Evolutionary conservation across 257 asterid species (phyloP).

Genomic region (Scutellaria minor): DNA sequence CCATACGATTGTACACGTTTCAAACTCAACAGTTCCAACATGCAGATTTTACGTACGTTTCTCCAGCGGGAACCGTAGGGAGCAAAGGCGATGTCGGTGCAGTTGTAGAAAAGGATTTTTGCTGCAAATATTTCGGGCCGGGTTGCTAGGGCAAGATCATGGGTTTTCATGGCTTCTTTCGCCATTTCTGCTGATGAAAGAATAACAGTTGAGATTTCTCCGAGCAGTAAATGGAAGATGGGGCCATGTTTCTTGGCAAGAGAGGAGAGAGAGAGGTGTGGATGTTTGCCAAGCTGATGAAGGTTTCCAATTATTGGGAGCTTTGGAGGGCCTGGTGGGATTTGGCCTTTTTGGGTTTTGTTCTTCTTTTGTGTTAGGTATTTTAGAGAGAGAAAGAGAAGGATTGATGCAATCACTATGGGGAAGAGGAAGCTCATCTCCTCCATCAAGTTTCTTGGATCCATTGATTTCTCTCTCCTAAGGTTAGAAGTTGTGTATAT

Average conservation of each 20-base stretch:
- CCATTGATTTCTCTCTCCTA: not conserved
- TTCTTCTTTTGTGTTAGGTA: conserved; percentile 23
- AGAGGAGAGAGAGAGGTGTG: conserved; percentile 53
- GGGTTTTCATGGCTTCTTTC: conserved; percentile 50
- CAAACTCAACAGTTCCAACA: conserved; percentile 47
- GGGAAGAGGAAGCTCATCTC: not conserved
- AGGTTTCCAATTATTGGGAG: conserved; percentile 71
- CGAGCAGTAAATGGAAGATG: conserved; percentile 54
- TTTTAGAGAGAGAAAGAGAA: conserved; percentile 19
- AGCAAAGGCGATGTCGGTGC: conserved; percentile 53
- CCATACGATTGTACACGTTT: conserved; percentile 51
- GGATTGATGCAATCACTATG: conserved; percentile 24
- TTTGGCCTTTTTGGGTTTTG: conserved; percentile 23
- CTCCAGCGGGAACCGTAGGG: conserved; percentile 66
- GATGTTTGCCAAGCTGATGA: conserved; percentile 56
- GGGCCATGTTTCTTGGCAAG: conserved; percentile 55
- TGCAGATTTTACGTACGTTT: conserved; percentile 48
- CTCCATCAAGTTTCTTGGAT: not conserved
- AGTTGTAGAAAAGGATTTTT: conserved; percentile 54
- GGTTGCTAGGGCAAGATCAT: conserved; percentile 54
- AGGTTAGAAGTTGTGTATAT: not conserved
- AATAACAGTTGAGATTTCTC: conserved; percentile 52
- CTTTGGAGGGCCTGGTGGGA: conserved; percentile 54
- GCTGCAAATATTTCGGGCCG: conserved; percentile 61
- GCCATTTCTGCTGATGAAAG: conserved; percentile 61